A percentile compares a stretch with the other conserved stretches of the same genome.
Conservation (phyloP, 2,329 filamentous ascomycete species). For the Venturiaceae sp. region DNA sequence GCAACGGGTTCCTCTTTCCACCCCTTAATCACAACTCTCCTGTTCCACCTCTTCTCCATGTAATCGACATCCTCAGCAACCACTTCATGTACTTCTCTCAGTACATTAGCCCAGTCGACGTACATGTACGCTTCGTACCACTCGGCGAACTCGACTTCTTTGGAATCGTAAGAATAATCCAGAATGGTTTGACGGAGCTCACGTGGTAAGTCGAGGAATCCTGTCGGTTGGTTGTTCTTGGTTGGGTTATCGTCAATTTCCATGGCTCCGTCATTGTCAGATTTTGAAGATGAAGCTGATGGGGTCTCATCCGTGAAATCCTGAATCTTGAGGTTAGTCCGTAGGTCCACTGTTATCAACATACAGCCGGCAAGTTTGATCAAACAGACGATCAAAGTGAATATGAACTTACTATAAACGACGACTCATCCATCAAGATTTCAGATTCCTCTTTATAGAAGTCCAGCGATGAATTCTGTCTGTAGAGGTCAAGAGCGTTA, state of each 20-base stretch:
- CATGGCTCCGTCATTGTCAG: neutral
- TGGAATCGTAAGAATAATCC: neutral
- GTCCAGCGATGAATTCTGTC: neutral
- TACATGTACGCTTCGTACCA: neutral
- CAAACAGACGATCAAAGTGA: neutral
- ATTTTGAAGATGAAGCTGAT: neutral
- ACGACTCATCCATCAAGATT: neutral
- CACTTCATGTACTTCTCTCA: neutral
- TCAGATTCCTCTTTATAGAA: neutral
- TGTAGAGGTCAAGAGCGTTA: neutral
- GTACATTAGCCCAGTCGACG: neutral
- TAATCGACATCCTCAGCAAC: neutral
- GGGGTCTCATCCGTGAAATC: neutral
- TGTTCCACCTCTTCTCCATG: neutral
- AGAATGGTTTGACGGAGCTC: neutral
- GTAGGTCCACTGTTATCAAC: too few relatives aligned
- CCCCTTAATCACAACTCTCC: neutral
- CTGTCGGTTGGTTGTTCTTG: neutral
- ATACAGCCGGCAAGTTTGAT: neutral
- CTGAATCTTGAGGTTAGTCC: neutral
- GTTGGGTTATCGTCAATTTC: neutral
- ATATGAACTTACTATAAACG: neutral
- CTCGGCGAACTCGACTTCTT: neutral
- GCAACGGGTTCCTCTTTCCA: too few relatives aligned
- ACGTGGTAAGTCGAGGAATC: neutral